Percentiles rank a stretch among this genome's conserved stretches.
Conservation (phyloP, 306 rosid genomes). For the Vigna trinervia region DNA sequence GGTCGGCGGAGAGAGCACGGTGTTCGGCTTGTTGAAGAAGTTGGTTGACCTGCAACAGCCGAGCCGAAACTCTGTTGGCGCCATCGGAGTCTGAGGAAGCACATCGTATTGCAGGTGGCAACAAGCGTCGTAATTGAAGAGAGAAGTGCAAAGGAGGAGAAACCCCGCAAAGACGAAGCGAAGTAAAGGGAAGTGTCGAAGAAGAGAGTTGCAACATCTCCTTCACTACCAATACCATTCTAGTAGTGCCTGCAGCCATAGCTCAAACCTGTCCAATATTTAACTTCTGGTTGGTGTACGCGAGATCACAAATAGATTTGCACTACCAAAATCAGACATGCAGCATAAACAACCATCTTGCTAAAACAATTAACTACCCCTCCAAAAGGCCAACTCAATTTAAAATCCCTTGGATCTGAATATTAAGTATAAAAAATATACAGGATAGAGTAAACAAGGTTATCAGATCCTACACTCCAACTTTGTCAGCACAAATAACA, state of each 20-base stretch:
- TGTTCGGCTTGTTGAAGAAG: constrained; percentile 82
- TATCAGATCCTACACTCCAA: background rate
- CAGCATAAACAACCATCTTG: background rate
- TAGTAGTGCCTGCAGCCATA: constrained; percentile 59
- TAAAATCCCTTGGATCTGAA: background rate
- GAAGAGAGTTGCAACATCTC: constrained; percentile 51
- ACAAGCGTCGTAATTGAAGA: constrained; percentile 37
- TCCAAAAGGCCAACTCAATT: background rate
- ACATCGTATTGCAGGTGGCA: constrained; percentile 57
- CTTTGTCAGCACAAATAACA: background rate
- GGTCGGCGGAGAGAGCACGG: constrained; percentile 62
- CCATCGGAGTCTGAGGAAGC: constrained; percentile 57
- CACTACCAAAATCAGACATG: background rate
- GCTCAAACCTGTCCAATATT: background rate
- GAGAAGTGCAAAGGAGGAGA: constrained; percentile 10
- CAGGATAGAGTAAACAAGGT: background rate
- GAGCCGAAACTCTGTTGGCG: constrained; percentile 69
- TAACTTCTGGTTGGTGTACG: background rate
- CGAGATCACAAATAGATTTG: background rate
- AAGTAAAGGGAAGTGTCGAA: background rate
- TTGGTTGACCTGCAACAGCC: constrained; percentile 81
- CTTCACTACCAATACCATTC: constrained; percentile 52
- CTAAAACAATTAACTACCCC: background rate
- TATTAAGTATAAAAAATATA: background rate
- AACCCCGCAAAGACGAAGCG: constrained; percentile 2